Evolutionary conservation across 768 basidiomycete genomes (phyloP).

Genomic region (Calocybe indica): DNA sequence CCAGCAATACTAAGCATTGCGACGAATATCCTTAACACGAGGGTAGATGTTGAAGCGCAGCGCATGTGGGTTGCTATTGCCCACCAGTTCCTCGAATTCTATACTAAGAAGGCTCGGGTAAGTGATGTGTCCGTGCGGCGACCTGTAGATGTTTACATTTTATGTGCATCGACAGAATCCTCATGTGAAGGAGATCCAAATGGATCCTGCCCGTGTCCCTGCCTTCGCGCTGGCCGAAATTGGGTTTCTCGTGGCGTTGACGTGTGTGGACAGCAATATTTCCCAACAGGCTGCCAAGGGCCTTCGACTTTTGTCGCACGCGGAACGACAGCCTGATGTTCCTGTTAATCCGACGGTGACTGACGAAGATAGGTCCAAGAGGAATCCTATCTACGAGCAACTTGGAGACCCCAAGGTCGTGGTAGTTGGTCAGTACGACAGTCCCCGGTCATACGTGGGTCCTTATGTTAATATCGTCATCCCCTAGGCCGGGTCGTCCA

Average conservation of each 20-base stretch:
- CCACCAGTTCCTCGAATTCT: conserved; percentile 54
- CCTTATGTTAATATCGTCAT: conserved; percentile 3
- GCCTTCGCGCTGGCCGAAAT: conserved; percentile 69
- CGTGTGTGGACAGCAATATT: conserved; percentile 61
- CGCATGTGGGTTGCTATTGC: conserved; percentile 65
- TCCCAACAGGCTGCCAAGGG: conserved; percentile 65
- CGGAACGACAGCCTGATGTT: conserved; percentile 57
- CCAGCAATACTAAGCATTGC: conserved; percentile 42
- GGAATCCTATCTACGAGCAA: conserved; percentile 72
- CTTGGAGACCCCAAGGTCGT: conserved; percentile 70
- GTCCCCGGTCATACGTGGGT: conserved; percentile 3
- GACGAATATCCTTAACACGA: conserved; percentile 51
- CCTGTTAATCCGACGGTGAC: conserved; percentile 43
- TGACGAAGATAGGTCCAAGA: conserved; percentile 60
- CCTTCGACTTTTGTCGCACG: conserved; percentile 60
- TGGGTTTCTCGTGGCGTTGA: conserved; percentile 63
- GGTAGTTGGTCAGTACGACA: conserved; percentile 50
- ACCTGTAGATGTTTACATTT: not conserved
- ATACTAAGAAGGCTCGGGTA: conserved; percentile 44
- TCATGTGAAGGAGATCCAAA: conserved; percentile 44
- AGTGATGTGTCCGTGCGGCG: conserved; percentile 5
- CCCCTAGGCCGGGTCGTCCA: conserved; percentile 63
- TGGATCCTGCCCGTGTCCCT: conserved; percentile 45
- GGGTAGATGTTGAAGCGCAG: conserved; percentile 56
- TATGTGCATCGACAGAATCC: conserved; percentile 4